Conservation (phyloP, 2,329 filamentous ascomycete species). For the Cyphellophora europaea region DNA sequence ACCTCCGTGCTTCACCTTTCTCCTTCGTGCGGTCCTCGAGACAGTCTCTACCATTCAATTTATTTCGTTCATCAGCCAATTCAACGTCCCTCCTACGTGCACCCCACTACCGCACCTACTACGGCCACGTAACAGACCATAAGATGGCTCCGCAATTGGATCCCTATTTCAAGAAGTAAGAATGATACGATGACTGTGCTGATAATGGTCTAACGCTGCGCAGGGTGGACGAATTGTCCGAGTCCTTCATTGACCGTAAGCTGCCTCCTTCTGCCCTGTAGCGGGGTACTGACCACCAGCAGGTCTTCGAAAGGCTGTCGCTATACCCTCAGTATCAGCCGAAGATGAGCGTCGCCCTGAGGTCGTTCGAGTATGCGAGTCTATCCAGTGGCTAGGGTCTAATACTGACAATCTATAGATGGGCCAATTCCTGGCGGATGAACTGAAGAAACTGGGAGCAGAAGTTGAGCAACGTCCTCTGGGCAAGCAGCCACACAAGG, state of each 20-base stretch:
- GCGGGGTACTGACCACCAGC: slow-evolving; percentile 9
- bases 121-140: slow-evolving; percentile 36
- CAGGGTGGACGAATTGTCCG: slow-evolving; percentile 64
- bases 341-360: slow-evolving; percentile 82
- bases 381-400: background rate
- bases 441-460: slow-evolving; percentile 77
- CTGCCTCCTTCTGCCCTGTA: background rate
- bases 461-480: slow-evolving; percentile 77
- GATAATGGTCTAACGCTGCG: too few species aligned
- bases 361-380: slow-evolving; percentile 60
- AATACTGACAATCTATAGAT: slow-evolving; percentile 43
- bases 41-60: too few species aligned
- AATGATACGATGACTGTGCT: too few species aligned
- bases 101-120: slow-evolving; percentile 33
- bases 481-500: slow-evolving; percentile 85
- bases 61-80: too few species aligned
- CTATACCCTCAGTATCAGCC: slow-evolving; percentile 90
- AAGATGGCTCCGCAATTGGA: slow-evolving; percentile 89
- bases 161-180: slow-evolving; percentile 74
- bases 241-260: slow-evolving; percentile 73
- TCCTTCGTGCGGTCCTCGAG: too few species aligned
- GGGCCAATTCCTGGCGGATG: slow-evolving; percentile 78
- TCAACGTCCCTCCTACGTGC: too few species aligned
- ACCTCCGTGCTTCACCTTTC: too few species aligned
- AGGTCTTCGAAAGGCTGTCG: slow-evolving; percentile 76